Evolutionary conservation across 768 basidiomycete species (phyloP).

Genomic region (Suillus clintonianus): DNA sequence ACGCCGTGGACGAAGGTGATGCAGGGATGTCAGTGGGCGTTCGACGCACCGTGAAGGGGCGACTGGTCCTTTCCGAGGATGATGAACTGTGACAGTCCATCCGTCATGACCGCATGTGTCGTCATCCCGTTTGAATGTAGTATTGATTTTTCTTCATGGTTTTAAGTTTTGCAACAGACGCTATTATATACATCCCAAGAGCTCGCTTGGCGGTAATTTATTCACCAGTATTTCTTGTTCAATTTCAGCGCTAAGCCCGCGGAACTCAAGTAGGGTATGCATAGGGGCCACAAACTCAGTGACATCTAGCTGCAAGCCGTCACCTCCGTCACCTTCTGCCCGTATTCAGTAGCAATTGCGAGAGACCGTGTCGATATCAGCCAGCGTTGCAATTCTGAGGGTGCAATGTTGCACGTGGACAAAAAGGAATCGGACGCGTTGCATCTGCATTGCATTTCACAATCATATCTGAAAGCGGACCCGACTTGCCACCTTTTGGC

Average conservation of each 20-base stretch:
- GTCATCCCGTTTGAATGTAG: slow-evolving; percentile 8
- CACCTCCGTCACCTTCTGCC: background rate
- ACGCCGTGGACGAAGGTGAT: background rate
- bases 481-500: background rate
- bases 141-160: slow-evolving; percentile 5
- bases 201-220: background rate
- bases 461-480: background rate
- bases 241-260: background rate
- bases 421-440: background rate
- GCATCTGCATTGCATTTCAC: no score
- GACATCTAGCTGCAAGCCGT: background rate
- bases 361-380: background rate
- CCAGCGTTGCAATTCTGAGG: background rate
- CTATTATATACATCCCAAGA: background rate
- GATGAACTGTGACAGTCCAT: slow-evolving; percentile 31
- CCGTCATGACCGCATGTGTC: slow-evolving; percentile 7
- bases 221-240: background rate
- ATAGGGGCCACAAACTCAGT: background rate
- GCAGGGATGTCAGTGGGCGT: background rate
- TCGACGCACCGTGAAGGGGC: slow-evolving; percentile 26
- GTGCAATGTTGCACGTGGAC: background rate
- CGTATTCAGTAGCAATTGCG: background rate
- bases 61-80: slow-evolving; percentile 39
- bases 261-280: background rate
- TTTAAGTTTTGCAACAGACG: background rate